Base-by-base conservation (phyloP, 495 filamentous ascomycete genomes). In the Podospora sp. region DNA sequence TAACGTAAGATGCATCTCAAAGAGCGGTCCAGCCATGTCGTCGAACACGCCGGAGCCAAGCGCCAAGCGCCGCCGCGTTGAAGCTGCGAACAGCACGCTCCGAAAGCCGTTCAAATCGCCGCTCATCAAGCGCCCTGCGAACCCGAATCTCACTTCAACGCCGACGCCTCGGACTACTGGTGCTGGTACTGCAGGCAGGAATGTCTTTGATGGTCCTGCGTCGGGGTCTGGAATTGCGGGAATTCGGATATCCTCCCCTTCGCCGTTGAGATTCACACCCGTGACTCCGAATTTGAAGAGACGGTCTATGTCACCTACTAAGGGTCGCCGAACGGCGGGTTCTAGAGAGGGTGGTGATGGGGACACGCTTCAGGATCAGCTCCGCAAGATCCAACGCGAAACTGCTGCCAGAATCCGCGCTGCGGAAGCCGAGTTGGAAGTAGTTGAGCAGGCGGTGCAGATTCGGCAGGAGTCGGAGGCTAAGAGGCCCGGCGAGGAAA, bases 21-120 rank as follows among this genome's bases (percentile, higher is more conserved):
- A 24, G 21, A 24, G 22, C 35, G 18, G 61, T 49, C 6, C 7
- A 49, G 65, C 16, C 62, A 73, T 72, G 66, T 61, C 71, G 6
- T 72, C 66, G 12, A 65, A 69, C 60, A 72, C 73, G 20, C 71
- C 73, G 20, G 63, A 64, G 11, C 72, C 71, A 9, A 51, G 70
- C 29, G 69, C 71, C 71, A 77, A 77, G 63, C 75, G 75, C 25
- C 71, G 73, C 14, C 75, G 75, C 52, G 62, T 72, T 63, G 75
- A 77, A 1, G 36, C 50, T 1, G 75, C 75, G 21, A 77, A 74
- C 46, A 62, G 65, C 1, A 71, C 69, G 7, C 71, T 77, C 58
- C 62, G 68, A 20, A 77, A 72, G 50, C 73, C 75, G 1, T 77
- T 77, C 36, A 53, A 70, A 2, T 77, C 75, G 20, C 75, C 75